Evolutionary conservation across 345 rosid genomes (phyloP), one percentile per base, ranked within the genome.

Genomic region (Heritiera littoralis): DNA sequence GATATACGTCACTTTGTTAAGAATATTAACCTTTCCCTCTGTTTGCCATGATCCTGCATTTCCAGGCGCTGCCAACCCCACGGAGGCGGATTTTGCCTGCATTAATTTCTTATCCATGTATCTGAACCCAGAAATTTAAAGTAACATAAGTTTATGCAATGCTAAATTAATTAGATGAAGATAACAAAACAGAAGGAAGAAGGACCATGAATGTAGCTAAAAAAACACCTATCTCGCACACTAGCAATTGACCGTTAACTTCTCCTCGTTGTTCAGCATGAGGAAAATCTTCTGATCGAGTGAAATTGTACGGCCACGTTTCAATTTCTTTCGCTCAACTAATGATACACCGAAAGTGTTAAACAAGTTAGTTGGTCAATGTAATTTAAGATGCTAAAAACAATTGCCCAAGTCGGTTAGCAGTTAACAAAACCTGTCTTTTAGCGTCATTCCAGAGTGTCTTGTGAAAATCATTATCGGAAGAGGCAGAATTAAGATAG

Each of bases 391-490:
- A 60, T 48, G 41, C 58, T 67, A 59, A 71, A 59, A 48, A 51
- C 12, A 10, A 10, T 1, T 51, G 4, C 4, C 4, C 3, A 3
- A 9, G 23, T 9, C 5, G 11, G 52, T 35, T 3, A 75, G 41
- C 15, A 35, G 30, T 5, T 35, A 52, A 52, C 10, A 64, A 13
- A 71, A 95, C 98, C 93, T 94, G 92, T 65, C 66, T 12, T 81
- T 92, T 94, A 38, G 98, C 99, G 80, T 96, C 97, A 54, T 83
- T 58, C 98, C 98, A 96, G 8, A 92, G 94, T 38, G 71, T 60
- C 55, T n/a, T 67, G 15, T 0, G 15, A 38, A 13, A 3, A 48
- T 73, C 79, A 41, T 80, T 74, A 4, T 71, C 49, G 14, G 41
- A 28, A 40, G 89, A 41, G n/a, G 77, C 85, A 1, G 97, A 89